Evolutionary conservation across 2,329 filamentous ascomycete species (phyloP), one percentile per base, ranked within the genome.

Genomic region (Fusarium nelsonii): DNA sequence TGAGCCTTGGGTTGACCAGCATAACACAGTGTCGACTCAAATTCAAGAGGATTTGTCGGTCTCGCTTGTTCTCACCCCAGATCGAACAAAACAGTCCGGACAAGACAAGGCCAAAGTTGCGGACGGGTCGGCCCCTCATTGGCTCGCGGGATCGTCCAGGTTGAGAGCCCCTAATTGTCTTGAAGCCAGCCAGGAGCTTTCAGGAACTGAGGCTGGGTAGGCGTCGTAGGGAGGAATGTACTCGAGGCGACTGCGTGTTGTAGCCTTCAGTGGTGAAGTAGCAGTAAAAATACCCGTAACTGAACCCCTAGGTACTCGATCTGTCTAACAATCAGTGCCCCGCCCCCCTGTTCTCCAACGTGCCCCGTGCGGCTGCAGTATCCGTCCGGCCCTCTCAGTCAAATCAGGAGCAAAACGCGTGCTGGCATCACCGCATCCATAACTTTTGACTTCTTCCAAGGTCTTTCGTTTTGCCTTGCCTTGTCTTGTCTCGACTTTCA

Each of bases 341-440:
- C 56, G 65, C 73, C 73, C 70, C 73, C 70, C 62, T 68, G 67
- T 69, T 60, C 60, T 59, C 65, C 57, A 71, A 65, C 46, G 39
- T 73, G 71, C 71, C 65, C 71, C 70, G 72, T 70, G 70, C 69
- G 54, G 68, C 68, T 74, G 63, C 64, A 74, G 72, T 63, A 65
- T 67, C 63, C 67, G 63, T 72, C 63, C 64, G 62, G 70, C 69
- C 68, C 59, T 70, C 72, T 75, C 65, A 72, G 74, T 75, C 73
- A 75, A 51, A 51, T 51, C 48, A 51, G 48, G 48, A 75, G 72
- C 69, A 74, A 75, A 76, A 74, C 72, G 74, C 72, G 74, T 76
- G 74, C 74, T 76, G 73, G 74, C 74, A 72, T 75, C 74, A 75
- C 74, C 56, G 71, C 70, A 72, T 71, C 63, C 57, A 54, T 71